These are phyloP conservation scores for Chalara sp. DNA, from an alignment of 2,329 filamentous ascomycete genomes.

Conservation along the genomic window DNA sequence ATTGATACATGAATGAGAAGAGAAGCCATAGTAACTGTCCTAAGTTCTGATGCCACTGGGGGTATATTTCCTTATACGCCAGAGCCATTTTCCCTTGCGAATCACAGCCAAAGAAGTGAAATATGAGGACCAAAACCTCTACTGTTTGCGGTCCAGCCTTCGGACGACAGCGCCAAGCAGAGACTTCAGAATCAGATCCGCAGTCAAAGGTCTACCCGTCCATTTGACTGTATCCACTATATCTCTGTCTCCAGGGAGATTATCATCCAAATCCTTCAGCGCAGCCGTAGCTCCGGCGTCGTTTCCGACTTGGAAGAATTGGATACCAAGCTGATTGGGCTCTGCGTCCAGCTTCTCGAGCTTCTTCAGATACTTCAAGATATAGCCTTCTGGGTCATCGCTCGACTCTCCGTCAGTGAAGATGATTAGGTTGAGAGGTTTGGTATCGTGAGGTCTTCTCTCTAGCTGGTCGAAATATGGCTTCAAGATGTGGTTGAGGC, in stretches of 20 bases:
- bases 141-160: conserved; percentile 46
- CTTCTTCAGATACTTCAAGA: conserved; percentile 60
- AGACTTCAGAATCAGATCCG: conserved; percentile 62
- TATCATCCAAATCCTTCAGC: conserved; percentile 70
- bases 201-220: conserved; percentile 38
- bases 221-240: conserved; percentile 90
- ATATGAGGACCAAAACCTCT: too few species aligned
- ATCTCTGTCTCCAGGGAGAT: conserved; percentile 62
- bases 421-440: conserved; percentile 85
- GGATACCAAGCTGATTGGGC: conserved; percentile 79
- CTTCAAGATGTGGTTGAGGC: conserved; percentile 64
- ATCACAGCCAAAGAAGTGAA: too few species aligned
- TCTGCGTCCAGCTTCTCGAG: conserved; percentile 66
- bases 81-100: too few species aligned
- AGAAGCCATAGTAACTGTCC: too few species aligned
- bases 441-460: conserved; percentile 38
- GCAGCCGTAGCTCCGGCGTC: conserved; percentile 59
- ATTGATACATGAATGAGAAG: too few species aligned
- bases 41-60: too few species aligned
- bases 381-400: conserved; percentile 69
- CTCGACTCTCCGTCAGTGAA: conserved; percentile 82
- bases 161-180: conserved; percentile 73
- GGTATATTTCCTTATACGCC: too few species aligned
- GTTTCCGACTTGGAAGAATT: conserved; percentile 91
- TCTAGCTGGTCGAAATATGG: conserved; percentile 61